Conservation (phyloP, 169 alveolate species). For the Cryptosporidium sp. region DNA sequence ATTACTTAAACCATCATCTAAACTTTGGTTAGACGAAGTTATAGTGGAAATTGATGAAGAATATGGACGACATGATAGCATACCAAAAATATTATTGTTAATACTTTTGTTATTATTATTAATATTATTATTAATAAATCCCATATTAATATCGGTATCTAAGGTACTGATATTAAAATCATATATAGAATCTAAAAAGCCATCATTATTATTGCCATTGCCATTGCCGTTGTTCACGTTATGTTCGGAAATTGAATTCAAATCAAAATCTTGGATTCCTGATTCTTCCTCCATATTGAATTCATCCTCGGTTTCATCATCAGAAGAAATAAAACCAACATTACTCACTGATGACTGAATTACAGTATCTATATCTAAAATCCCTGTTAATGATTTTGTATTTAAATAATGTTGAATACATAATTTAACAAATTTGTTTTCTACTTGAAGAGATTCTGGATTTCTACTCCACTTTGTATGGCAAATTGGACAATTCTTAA, state of each 20-base stretch:
- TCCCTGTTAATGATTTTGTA: conserved; percentile 24
- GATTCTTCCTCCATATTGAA: conserved; percentile 1
- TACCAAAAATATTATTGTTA: not conserved
- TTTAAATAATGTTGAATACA: conserved; percentile 32
- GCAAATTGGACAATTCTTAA: conserved; percentile 70
- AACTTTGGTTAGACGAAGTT: conserved; percentile 37
- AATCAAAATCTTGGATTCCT: not conserved
- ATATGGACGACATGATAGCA: conserved; percentile 22
- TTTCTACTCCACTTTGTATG: conserved; percentile 59
- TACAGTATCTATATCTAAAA: conserved; percentile 45
- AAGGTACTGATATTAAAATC: not conserved
- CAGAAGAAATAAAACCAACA: conserved; percentile 73
- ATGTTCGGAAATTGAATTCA: not conserved
- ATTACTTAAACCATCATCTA: conserved; percentile 18
- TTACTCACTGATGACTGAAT: conserved; percentile 51
- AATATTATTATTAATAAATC: not conserved
- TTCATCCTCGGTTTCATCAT: conserved; percentile 67
- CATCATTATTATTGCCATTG: not conserved
- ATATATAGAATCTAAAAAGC: not conserved
- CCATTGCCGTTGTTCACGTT: no score
- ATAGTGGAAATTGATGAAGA: conserved; percentile 34
- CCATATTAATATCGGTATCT: not conserved
- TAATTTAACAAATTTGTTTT: conserved; percentile 37
- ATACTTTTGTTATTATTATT: not conserved
- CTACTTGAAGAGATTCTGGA: conserved; percentile 64